Evolutionary conservation across 345 rosid genomes (phyloP), one percentile per base, ranked within the genome.

Genomic region (Schrenkiella parvula): DNA sequence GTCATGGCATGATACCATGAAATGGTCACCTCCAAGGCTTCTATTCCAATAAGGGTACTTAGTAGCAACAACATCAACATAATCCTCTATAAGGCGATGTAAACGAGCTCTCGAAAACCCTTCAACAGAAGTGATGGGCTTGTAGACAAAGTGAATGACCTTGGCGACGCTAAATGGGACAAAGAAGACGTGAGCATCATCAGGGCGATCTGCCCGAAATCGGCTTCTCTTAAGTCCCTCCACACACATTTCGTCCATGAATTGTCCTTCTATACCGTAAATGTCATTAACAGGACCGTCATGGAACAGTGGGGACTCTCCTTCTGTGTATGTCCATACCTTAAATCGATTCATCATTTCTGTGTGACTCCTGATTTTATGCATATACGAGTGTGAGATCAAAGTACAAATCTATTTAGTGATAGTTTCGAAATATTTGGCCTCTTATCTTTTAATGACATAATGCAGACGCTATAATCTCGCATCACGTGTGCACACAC

Each of bases 291-390:
- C 46, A 22, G 95, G 95, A 2, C 92, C 92, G 21, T 71, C 77
- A 69, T 84, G 96, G 64, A 85, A 82, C 3, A 89, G 22, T 5
- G 96, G 96, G 11, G 56, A 71, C 50, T 89, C 88, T 22, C 96
- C 96, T 59, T 89, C 96, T 55, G 48, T 78, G 84, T 87, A 89
- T 44, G 87, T 22, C 92, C 91, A 87, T 44, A 89, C 90, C 75
- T 79, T 84, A 52, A 89, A 83, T 38, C 81, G 73, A 65, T 82
- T 89, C 78, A 78, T 76, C 96, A 89, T 89, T 72, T 87, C 89
- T 23, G 31, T 42, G 69, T 89, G 91, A 71, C 96, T 89, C 84
- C 96, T 87, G 85, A 7, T 44, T 44, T 39, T 38, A 11, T 54
- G 29, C n/a, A 15, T 55, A 23, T 1, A 64, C 17, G 4, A 32